Conservation (phyloP, 805 yeast species). For the Monosporozyma aquatica region DNA sequence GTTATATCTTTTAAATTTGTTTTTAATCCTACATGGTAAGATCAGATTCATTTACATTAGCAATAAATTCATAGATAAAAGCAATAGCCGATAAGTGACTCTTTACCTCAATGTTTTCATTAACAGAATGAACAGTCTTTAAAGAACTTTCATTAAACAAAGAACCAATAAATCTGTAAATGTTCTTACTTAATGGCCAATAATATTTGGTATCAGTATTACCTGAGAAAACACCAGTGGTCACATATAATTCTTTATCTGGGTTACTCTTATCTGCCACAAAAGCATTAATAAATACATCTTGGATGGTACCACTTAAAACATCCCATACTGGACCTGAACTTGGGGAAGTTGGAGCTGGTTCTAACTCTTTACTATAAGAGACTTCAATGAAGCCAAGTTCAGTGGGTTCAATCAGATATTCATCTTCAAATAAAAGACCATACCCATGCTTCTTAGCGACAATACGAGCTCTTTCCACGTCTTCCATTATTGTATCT, state of each 20-base stretch:
- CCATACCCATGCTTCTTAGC: conserved; percentile 45
- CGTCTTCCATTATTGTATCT: conserved; percentile 34
- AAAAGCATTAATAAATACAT: conserved; percentile 43
- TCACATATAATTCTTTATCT: conserved; percentile 24
- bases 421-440: conserved; percentile 24
- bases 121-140: conserved; percentile 48
- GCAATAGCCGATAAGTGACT: conserved; percentile 54
- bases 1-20: too few species aligned
- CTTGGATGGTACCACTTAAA: conserved; percentile 46
- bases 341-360: conserved; percentile 35
- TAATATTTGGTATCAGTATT: conserved; percentile 57
- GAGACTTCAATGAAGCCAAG: conserved; percentile 27
- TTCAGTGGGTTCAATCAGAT: conserved; percentile 19
- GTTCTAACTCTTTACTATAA: conserved; percentile 23
- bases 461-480: conserved; percentile 30
- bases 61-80: conserved; percentile 43
- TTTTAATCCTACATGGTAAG: background rate
- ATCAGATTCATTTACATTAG: conserved; percentile 21
- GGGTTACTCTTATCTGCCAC: conserved; percentile 8
- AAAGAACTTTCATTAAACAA: conserved; percentile 12
- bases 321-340: conserved; percentile 33
- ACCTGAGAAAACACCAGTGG: conserved; percentile 47
- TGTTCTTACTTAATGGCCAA: conserved; percentile 46
- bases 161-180: conserved; percentile 39
- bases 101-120: conserved; percentile 47